Evolutionary conservation across 2,329 filamentous ascomycete genomes (phyloP), one percentile per base, ranked within the genome.

Genomic region (Monosporascus sp.): DNA sequence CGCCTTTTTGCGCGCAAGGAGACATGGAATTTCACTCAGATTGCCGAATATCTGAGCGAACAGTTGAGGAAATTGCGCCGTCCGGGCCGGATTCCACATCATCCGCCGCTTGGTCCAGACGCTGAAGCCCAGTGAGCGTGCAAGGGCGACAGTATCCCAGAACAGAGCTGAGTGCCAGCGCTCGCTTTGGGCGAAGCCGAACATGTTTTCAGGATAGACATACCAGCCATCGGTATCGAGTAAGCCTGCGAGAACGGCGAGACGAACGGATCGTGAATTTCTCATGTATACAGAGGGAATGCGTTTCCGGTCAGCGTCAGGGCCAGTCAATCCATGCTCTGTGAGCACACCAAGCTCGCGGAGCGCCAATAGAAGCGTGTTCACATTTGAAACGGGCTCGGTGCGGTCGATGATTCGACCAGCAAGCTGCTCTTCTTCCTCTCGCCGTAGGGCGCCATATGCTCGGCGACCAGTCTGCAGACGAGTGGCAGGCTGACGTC

Each of bases 11-110:
- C 51, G 53, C 24, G 52, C 40, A 19, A 63, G 56, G 27, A 62
- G 54, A 47, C 59, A 57, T 19, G 59, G 59, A 20, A 62, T 54
- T 54, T 61, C 59, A 40, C 48, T 51, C 22, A 61, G 37, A 48
- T 62, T 53, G 49, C 60, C 58, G 7, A 20, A 52, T 49, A 55
- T 60, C 40, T 56, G 52, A 43, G 60, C 58, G 44, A 55, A 31
- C 24, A 58, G 40, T 27, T 54, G 56, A 37, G 50, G 24, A 19
- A 35, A 22, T 48, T 41, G 52, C 20, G 38, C 43, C 14, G 58
- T 52, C 22, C 38, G 45, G 26, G 35, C 19, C 22, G 35, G 9
- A 49, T 48, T 44, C 51, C 51, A 52, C 14, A 27, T n/a, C 37
- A 49, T 48, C 26, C 22, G 46, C 20, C 37, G 40, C 40, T 49